phyloP scores from a whole-genome alignment of 805 yeast genomes.

The Sungouiozyma intestinalis region DNA sequence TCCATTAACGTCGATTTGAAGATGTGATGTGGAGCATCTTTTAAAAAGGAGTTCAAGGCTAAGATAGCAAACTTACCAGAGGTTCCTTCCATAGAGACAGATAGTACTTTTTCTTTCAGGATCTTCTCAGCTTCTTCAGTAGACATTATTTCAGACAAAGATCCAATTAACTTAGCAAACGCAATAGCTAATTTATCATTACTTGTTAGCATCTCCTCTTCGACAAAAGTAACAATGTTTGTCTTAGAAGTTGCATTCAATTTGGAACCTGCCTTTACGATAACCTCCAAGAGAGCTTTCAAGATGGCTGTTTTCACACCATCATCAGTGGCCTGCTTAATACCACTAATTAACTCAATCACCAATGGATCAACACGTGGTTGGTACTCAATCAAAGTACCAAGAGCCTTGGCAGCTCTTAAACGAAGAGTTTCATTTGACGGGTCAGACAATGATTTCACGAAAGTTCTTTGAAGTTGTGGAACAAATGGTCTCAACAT shows the following conservation, averaged over 20 bases:
- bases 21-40: slow-evolving; percentile 60
- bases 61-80: slow-evolving; percentile 55
- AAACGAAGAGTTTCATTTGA: slow-evolving; percentile 60
- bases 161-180: slow-evolving; percentile 70
- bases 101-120: slow-evolving; percentile 48
- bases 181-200: slow-evolving; percentile 60
- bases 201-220: slow-evolving; percentile 48
- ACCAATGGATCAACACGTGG: slow-evolving; percentile 91
- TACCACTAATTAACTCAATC: slow-evolving; percentile 70
- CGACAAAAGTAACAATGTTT: slow-evolving; percentile 61
- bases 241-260: slow-evolving; percentile 65
- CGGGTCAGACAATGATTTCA: slow-evolving; percentile 77
- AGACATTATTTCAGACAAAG: slow-evolving; percentile 58
- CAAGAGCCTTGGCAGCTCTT: slow-evolving; percentile 84
- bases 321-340: slow-evolving; percentile 48
- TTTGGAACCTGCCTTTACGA: slow-evolving; percentile 65
- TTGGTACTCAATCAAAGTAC: slow-evolving; percentile 77
- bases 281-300: slow-evolving; percentile 74
- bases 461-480: slow-evolving; percentile 93
- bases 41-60: slow-evolving; percentile 69
- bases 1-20: slow-evolving; percentile 41
- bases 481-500: slow-evolving; percentile 93
- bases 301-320: slow-evolving; percentile 82
- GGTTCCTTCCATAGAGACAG: slow-evolving; percentile 32
- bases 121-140: slow-evolving; percentile 53